Base-by-base conservation (phyloP, 1,284 basidiomycete species). In the Tranzscheliella williamsii region DNA sequence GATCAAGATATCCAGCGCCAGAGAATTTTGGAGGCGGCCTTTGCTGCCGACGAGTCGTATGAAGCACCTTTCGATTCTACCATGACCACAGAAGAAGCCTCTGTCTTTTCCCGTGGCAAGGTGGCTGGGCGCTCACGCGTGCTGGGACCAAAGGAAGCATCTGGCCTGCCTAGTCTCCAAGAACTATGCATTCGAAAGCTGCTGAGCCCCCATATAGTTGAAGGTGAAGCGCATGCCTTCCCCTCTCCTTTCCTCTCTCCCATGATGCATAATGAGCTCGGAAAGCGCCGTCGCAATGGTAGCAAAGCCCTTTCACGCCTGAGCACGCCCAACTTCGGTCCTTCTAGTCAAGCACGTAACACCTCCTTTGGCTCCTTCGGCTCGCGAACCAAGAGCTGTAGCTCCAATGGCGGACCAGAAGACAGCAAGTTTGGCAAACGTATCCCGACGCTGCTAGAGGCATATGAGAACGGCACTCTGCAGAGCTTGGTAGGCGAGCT, bases 151-250 rank as follows among this genome's bases (percentile, higher is more conserved):
- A 60, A 62, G 15, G 30, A 50, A 35, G 38, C 37, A 12, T 29
- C 33, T 4, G 41, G 39, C 4, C 11, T 70, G 18, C 66, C 72
- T 6, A 57, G 46, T 32, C 39, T 74, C 17, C 41, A 30, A 22
- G 68, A 73, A 31, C 32, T 73, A n/a, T 74, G 72, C 53, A 58
- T 74, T 24, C 57, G 64, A 21, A 60, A 52, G 17, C 63, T 74
- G 32, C 47, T 74, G 21, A 50, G 60, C 27, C 53, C 57, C 2
- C 56, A 56, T 23, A 55, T 68, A 20, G 46, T 54, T 3, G 29
- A 47, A 26, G 46, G 32, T 30, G 53, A 42, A 17, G 46, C 34
- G 29, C 42, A 54, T 9, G 58, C 42, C 20, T 33, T 51, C 24
- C 34, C 45, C 17, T 65, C 62, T 9, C 52, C 56, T 1, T 55